A percentile compares a stretch with the other conserved stretches of the same genome.
phyloP scores from a whole-genome alignment of 768 basidiomycete genomes.

The Mycena maculata region DNA sequence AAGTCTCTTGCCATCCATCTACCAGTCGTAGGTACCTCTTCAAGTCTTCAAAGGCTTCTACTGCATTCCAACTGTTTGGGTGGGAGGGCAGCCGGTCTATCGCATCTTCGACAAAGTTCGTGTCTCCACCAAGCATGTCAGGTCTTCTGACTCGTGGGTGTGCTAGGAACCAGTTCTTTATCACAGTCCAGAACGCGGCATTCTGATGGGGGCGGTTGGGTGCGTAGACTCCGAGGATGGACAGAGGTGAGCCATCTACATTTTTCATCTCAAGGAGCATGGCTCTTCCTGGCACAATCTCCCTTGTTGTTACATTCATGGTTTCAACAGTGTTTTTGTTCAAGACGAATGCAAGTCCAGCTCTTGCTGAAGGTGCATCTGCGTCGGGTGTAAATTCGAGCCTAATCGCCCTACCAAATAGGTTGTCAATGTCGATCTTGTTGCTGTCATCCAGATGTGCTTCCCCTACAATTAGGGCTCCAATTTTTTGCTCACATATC shows the following conservation, averaged over 20 bases:
- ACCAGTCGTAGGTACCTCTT: not conserved
- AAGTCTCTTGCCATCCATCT: not conserved
- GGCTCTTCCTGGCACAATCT: constrained; percentile 3
- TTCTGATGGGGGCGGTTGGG: constrained; percentile 45
- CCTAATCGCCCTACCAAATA: constrained; percentile 29
- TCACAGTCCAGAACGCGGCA: constrained; percentile 42
- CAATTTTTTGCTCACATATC: constrained; percentile 20
- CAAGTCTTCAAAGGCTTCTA: not conserved
- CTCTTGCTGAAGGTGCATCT: constrained; percentile 19
- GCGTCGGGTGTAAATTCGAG: constrained; percentile 35
- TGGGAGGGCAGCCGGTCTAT: constrained; percentile 44
- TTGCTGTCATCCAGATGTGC: constrained; percentile 24
- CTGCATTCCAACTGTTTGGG: constrained; percentile 29
- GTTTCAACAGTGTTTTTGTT: constrained; percentile 42
- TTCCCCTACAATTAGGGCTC: constrained; percentile 28
- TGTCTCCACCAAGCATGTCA: constrained; percentile 54
- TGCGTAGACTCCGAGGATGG: constrained; percentile 49
- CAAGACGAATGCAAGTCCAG: constrained; percentile 48
- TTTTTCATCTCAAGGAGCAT: constrained; percentile 31
- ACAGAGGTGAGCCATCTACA: constrained; percentile 27
- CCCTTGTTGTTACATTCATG: not conserved
- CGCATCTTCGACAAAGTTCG: constrained; percentile 46
- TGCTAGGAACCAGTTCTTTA: constrained; percentile 20
- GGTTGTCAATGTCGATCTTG: not conserved
- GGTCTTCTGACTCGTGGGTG: constrained; percentile 33